These are phyloP conservation scores for Uromyces viciae-fabae DNA, from an alignment of 1,284 basidiomycete genomes.

Conservation along the genomic window DNA sequence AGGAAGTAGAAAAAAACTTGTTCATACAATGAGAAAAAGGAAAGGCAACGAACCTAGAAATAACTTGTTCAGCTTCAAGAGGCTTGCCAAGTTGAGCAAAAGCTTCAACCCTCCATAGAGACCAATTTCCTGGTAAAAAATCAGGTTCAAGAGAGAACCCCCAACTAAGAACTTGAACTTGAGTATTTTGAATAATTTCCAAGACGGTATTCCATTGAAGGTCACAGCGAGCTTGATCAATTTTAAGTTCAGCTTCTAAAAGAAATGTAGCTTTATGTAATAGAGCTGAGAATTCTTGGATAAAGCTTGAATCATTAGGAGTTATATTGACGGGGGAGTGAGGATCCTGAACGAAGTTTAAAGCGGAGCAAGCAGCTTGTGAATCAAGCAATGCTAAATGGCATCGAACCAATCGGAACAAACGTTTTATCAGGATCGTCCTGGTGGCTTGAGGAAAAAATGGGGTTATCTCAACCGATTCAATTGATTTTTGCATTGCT, in stretches of 20 bases:
- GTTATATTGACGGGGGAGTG: not conserved
- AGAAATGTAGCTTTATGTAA: not conserved
- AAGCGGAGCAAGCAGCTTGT: not conserved
- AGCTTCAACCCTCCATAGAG: constrained; percentile 16
- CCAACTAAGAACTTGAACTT: not conserved
- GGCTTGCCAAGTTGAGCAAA: constrained; percentile 7
- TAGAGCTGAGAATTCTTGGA: not conserved
- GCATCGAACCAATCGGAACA: constrained; percentile 11
- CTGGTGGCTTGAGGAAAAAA: not conserved
- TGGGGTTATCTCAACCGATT: not conserved
- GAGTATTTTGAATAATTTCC: not conserved
- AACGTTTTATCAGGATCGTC: constrained; percentile 4
- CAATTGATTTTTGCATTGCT: constrained; percentile 3
- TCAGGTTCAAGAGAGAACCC: not conserved
- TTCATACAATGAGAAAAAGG: not conserved
- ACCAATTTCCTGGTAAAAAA: constrained; percentile 16
- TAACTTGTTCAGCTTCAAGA: not conserved
- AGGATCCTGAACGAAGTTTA: not conserved
- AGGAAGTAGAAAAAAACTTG: not conserved
- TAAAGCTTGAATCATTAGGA: not conserved
- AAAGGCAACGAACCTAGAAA: not conserved
- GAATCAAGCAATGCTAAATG: constrained; percentile 23
- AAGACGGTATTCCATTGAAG: not conserved
- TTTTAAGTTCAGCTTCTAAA: not conserved
- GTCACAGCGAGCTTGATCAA: not conserved